Evolutionary conservation across 768 basidiomycete species (phyloP), one percentile per base, ranked within the genome.

Genomic region (Exidia glandulosa): DNA sequence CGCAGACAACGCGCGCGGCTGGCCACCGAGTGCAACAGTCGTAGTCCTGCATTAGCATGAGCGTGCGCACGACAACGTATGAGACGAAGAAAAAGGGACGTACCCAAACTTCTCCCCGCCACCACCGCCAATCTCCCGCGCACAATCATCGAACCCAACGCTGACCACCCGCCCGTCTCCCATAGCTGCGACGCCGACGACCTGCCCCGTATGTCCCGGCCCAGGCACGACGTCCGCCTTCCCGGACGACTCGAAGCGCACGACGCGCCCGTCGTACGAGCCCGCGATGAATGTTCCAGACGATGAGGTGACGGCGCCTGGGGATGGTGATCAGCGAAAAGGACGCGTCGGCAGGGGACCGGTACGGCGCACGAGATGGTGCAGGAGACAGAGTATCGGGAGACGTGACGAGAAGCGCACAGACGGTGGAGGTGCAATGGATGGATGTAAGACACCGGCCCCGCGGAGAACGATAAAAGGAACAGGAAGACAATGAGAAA

Each of bases 211-310:
- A 70, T 95, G 94, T 1, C 83, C 81, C 2, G 79, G 73, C 3
- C 94, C 93, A 27, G 70, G 69, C 13, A 90, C 71, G 16, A 69
- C 66, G 5, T 70, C 69, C 19, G 79, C 81, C 58, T 76, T 77
- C 33, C 77, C 77, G 2, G 73, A 70, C 0, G 75, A 65, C 1
- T 78, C 73, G 68, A 87, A 90, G 2, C 84, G 77, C 54, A 86
- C 76, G 1, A 85, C 73, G 14, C 89, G 85, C 1, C 93, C 92
- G 62, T 92, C 89, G 3, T 86, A 84, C 0, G 86, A 84, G 19
- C 93, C 93, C 0, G 84, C 80, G 60, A 93, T 75, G 76, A 95
- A 90, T 0, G 90, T 91, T n/a, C 69, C 70, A n/a, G n/a, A n/a
- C n/a, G n/a, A n/a, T n/a, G n/a, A n/a, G n/a, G n/a, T n/a, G n/a